Base-by-base conservation (phyloP, 192 early-diverging fungal species). In the Coemansia sp. region DNA sequence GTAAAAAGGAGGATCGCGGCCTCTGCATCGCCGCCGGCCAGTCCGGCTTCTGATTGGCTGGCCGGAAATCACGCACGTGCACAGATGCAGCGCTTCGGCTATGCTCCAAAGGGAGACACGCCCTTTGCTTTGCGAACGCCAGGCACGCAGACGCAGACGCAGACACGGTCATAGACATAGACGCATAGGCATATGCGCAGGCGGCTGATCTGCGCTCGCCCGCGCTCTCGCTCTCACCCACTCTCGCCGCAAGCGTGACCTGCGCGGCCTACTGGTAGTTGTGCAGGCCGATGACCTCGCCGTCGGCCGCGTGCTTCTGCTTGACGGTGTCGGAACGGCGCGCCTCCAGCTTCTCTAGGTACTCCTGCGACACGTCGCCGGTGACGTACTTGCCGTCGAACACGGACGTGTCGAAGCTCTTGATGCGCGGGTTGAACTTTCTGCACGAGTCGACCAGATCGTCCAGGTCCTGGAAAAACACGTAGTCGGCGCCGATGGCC, bases 361-460 rank as follows among this genome's bases (percentile, higher is more conserved):
- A 94, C 55, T 85, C 85, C 22, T 78, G 55, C 22, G 86, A 83
- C 16, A 94, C 82, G 57, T 83, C 84, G 55, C 90, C 92, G 7
- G 96, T 94, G 24, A 99, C 84, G 75, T 99, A 99, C 48, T 85
- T 73, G 47, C 95, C 94, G 61, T 93, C 93, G 75, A 99, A 99
- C 8, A 99, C 96, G 14, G 98, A 98, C 11, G 92, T 87, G 78
- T 99, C 98, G 86, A 98, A 99, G 16, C 68, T 56, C 27, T 76
- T 81, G 52, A 99, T 92, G 14, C 61, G 65, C 3, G 89, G 89
- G 69, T 97, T 97, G 75, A 95, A 93, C 68, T 90, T 86, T 48
- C 84, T 68, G 49, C 93, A 91, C 35, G 94, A 94, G 55, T 87
- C 76, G 29, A 98, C 76, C 62, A 99, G 74, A 39, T 95, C 93